Evolutionary conservation across 345 rosid species (phyloP).

Genomic region (Eucalyptus pauciflora): DNA sequence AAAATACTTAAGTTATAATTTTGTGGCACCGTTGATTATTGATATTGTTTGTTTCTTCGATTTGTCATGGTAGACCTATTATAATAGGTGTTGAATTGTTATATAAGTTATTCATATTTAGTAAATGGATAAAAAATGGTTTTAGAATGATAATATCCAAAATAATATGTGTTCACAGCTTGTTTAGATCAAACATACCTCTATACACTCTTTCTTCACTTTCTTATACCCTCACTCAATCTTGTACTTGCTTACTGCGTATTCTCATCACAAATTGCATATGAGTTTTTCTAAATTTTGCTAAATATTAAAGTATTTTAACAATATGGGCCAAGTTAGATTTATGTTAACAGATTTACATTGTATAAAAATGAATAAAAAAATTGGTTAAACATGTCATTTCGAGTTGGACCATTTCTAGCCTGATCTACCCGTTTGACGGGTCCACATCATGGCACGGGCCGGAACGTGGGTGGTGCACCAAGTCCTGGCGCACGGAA

Average conservation of each 20-base stretch:
- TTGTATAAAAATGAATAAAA: too few relatives aligned
- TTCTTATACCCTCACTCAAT: rapidly evolving
- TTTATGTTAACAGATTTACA: neutral
- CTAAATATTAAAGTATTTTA: too few relatives aligned
- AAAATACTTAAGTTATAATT: rapidly evolving
- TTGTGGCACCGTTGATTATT: rapidly evolving
- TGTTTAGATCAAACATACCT: rapidly evolving
- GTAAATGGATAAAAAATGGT: too few relatives aligned
- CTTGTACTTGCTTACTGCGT: rapidly evolving
- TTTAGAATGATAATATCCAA: too few relatives aligned
- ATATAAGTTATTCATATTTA: too few relatives aligned
- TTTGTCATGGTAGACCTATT: rapidly evolving
- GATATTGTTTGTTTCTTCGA: too few relatives aligned
- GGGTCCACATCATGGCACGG: neutral
- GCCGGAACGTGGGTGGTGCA: neutral
- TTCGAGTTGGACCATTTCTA: neutral
- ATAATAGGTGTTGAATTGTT: neutral
- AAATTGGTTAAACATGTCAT: too few relatives aligned
- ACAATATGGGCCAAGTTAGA: neutral
- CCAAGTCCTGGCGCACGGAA: neutral
- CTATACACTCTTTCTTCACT: rapidly evolving
- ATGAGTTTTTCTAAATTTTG: neutral
- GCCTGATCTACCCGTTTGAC: neutral
- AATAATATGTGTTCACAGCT: rapidly evolving
- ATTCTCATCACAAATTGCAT: neutral